Conservation (phyloP, 768 basidiomycete genomes). For the Dictyophora rubrovolvata region DNA sequence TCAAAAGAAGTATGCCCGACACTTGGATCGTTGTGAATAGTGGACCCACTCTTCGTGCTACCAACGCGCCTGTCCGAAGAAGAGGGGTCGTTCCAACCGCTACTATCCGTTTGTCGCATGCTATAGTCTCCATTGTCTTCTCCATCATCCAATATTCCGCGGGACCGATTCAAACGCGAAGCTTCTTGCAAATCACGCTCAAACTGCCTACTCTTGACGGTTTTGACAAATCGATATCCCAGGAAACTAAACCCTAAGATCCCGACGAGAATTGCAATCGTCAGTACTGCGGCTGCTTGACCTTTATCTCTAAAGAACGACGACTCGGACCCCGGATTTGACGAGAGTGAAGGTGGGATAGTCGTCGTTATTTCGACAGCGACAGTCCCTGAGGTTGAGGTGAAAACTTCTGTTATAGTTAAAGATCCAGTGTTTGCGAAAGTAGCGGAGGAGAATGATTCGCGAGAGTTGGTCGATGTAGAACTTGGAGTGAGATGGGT, state of each 20-base stretch:
- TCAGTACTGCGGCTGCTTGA: conserved; percentile 51
- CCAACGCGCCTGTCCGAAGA: background rate
- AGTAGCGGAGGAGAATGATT: conserved; percentile 12
- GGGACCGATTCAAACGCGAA: background rate
- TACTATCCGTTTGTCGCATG: background rate
- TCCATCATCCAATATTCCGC: background rate
- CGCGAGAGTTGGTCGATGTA: background rate
- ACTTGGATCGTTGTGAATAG: background rate
- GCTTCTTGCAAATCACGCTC: conserved; percentile 5
- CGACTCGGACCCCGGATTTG: conserved; percentile 14
- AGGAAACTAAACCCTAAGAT: conserved; percentile 22
- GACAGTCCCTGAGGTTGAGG: conserved; percentile 21
- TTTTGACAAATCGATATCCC: conserved; percentile 6
- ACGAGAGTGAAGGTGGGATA: conserved; percentile 20
- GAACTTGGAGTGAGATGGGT: conserved; percentile 7
- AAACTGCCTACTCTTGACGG: background rate
- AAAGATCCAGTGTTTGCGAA: conserved; percentile 11
- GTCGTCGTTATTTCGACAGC: conserved; percentile 23
- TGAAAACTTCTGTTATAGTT: conserved; percentile 14
- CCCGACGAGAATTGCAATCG: conserved; percentile 35
- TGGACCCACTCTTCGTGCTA: background rate
- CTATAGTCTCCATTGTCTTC: background rate
- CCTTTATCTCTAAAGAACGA: conserved; percentile 57
- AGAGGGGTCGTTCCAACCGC: background rate
- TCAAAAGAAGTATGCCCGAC: background rate